Evolutionary conservation across 1,284 basidiomycete genomes (phyloP), one percentile per base, ranked within the genome.

Genomic region (Sporisorium reilianum): DNA sequence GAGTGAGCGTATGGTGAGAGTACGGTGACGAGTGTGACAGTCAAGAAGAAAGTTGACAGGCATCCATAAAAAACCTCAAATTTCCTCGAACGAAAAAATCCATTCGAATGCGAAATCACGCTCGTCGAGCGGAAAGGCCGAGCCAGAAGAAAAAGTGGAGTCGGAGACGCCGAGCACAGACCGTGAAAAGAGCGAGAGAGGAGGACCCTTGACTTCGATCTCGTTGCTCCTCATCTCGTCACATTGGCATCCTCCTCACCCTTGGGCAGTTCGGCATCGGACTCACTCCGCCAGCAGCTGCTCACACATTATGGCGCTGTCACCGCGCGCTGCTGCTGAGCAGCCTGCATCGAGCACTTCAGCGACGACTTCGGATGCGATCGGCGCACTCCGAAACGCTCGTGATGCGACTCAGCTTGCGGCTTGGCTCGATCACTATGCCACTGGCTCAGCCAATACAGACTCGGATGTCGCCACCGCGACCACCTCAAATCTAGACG

Each of bases 341-440:
- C 54, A 58, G 59, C 23, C 45, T 16, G 18, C 26, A 20, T 34
- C 45, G n/a, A 22, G 18, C 26, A 20, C 25, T 2, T 3, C 45
- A 36, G 30, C 44, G n/a, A 48, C 46, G 44, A 22, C 23, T 22
- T 49, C 49, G 25, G 67, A 69, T 45, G 44, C 62, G 42, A 52
- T 71, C 28, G 38, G 41, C n/a, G 63, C 63, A 50, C 59, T 71
- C 38, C 40, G 42, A 22, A 52, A 44, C 32, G 25, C 55, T 25
- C 25, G 51, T 8, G 20, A 10, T n/a, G 22, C 63, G 22, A 36
- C 50, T 30, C 28, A 54, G 50, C 58, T 71, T 26, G 59, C 68
- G 26, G 50, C 56, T 25, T 73, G 70, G 70, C 64, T 73, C 42
- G 55, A 64, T 52, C 61, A 61, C 54, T 22, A 63, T 45, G 46